These are phyloP conservation scores for Serendipita sp. DNA, from an alignment of 1,284 basidiomycete species.

Conservation along the genomic window DNA sequence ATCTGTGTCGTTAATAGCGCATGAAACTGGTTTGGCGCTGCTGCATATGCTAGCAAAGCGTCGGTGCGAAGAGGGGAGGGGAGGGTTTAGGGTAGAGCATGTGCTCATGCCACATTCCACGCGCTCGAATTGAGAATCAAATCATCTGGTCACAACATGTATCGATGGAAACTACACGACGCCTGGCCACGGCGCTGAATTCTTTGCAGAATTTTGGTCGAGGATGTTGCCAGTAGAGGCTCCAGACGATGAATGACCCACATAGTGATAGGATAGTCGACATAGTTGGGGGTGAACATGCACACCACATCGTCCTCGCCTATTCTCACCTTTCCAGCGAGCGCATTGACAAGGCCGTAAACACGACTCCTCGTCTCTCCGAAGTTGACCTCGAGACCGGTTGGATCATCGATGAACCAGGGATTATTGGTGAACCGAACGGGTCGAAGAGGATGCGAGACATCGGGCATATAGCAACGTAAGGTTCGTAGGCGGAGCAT, in stretches of 20 bases:
- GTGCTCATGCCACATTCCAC: too few species aligned
- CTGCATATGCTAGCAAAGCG: too few species aligned
- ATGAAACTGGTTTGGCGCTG: too few species aligned
- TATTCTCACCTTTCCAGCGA: slow-evolving; percentile 37
- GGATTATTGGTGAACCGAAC: slow-evolving; percentile 29
- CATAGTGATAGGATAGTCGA: slow-evolving; percentile 55
- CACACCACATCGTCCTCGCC: slow-evolving; percentile 31
- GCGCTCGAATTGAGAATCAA: too few species aligned
- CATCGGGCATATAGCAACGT: slow-evolving; percentile 58
- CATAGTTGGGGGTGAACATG: slow-evolving; percentile 51
- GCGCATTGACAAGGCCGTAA: slow-evolving; percentile 45
- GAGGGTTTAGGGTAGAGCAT: too few species aligned
- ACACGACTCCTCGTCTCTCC: slow-evolving; percentile 34
- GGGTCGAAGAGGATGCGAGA: slow-evolving; percentile 35
- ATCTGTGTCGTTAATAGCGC: too few species aligned
- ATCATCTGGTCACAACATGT: too few species aligned
- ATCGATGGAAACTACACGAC: too few species aligned
- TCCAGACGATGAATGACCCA: slow-evolving; percentile 59
- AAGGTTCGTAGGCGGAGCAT: slow-evolving; percentile 49
- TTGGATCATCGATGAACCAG: slow-evolving; percentile 53
- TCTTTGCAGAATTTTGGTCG: slow-evolving; percentile 38
- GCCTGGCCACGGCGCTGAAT: slow-evolving; percentile 14
- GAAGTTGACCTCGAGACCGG: slow-evolving; percentile 32
- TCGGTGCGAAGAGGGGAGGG: too few species aligned
- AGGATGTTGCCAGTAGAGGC: too few species aligned